phyloP scores from a whole-genome alignment of 257 asterid species.

The Nicotiana undulata region DNA sequence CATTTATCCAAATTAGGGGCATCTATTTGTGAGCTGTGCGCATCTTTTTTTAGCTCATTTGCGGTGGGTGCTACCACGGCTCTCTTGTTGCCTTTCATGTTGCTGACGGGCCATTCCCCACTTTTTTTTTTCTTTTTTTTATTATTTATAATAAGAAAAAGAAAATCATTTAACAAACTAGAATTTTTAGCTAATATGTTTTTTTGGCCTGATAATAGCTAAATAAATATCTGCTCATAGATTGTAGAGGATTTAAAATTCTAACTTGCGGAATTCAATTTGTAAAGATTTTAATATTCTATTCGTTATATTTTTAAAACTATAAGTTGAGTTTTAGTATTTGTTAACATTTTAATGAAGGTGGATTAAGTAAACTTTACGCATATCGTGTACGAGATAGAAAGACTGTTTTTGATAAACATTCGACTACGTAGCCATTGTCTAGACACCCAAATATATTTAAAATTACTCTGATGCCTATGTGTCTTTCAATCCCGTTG shows the following conservation, averaged over 20 bases:
- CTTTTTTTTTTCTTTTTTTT: neutral
- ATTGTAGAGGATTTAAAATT: too few relatives aligned
- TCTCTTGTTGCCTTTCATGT: slow-evolving; percentile 6
- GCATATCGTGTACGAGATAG: accelerated
- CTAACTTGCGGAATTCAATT: too few relatives aligned
- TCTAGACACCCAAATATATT: neutral
- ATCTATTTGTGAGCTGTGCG: slow-evolving; percentile 9
- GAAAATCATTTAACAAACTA: too few relatives aligned
- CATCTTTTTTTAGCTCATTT: slow-evolving; percentile 5
- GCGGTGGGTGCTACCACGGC: slow-evolving; percentile 30
- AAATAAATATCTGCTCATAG: too few relatives aligned
- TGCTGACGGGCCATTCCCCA: neutral
- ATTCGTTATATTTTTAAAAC: too few relatives aligned
- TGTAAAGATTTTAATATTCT: too few relatives aligned
- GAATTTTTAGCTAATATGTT: too few relatives aligned
- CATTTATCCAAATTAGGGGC: neutral
- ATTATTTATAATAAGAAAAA: too few relatives aligned
- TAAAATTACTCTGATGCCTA: neutral
- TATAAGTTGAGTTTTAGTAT: too few relatives aligned
- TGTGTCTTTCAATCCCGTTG: neutral
- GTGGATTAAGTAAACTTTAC: accelerated
- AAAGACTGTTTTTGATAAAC: too few relatives aligned
- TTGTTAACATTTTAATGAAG: too few relatives aligned
- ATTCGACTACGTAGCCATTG: accelerated
- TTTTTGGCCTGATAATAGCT: too few relatives aligned